Conservation (phyloP, 2,329 filamentous ascomycete genomes). For the Pseudogymnoascus destructans region DNA sequence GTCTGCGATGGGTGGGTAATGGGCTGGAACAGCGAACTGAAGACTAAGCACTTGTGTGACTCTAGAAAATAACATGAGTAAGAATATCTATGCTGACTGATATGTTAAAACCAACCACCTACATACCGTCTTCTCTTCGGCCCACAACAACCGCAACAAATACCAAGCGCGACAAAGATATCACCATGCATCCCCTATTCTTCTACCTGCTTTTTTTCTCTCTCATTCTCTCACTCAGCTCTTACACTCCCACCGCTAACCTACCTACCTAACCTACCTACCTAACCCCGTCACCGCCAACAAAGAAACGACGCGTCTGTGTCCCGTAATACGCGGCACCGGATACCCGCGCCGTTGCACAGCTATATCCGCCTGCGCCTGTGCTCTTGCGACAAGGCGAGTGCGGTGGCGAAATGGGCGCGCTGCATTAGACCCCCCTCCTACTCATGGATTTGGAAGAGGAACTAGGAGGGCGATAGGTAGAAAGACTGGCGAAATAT, state of each 20-base stretch:
- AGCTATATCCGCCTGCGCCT: background rate
- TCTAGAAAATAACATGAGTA: background rate
- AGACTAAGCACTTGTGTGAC: background rate
- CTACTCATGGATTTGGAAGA: background rate
- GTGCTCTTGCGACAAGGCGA: background rate
- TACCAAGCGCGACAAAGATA: background rate
- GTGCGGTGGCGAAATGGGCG: background rate
- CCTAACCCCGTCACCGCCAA: background rate
- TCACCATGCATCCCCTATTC: background rate
- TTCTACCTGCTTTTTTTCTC: background rate
- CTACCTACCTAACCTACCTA: background rate
- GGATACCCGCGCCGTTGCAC: background rate
- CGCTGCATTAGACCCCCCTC: background rate
- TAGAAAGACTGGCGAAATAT: background rate
- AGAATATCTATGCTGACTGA: background rate
- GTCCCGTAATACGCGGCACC: background rate
- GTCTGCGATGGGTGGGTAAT: no score
- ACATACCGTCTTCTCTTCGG: background rate
- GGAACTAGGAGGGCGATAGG: background rate
- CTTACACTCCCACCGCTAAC: background rate
- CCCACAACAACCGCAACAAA: background rate
- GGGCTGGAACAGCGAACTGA: background rate
- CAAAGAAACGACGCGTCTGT: background rate
- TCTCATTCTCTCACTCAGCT: background rate
- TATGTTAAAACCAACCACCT: background rate